Evolutionary conservation across 1,139 yeast genomes (phyloP).

Genomic region (Debaryomyces sp.): DNA sequence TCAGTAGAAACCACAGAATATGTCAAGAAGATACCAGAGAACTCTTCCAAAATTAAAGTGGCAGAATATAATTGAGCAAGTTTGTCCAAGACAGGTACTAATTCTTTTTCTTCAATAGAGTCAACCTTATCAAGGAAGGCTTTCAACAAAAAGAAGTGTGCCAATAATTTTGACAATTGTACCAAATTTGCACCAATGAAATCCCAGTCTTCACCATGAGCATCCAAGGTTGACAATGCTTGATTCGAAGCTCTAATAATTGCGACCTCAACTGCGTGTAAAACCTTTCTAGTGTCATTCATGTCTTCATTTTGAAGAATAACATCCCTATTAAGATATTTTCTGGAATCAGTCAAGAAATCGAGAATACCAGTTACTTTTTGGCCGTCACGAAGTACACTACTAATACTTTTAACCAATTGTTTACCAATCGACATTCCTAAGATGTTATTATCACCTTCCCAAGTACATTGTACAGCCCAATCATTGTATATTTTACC

Average conservation of each 20-base stretch:
- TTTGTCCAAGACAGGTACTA: slow-evolving; percentile 27
- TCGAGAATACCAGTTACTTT: slow-evolving; percentile 44
- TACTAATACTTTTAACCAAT: slow-evolving; percentile 57
- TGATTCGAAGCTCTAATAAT: slow-evolving; percentile 42
- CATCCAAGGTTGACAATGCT: slow-evolving; percentile 33
- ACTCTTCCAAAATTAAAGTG: slow-evolving; percentile 37
- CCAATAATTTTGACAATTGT: slow-evolving; percentile 56
- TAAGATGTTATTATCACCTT: slow-evolving; percentile 89
- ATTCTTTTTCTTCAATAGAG: slow-evolving; percentile 21
- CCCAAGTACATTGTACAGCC: slow-evolving; percentile 98
- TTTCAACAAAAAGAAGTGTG: slow-evolving; percentile 39
- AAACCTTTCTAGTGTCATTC: slow-evolving; percentile 33
- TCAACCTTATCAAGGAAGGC: slow-evolving; percentile 33
- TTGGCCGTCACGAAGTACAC: slow-evolving; percentile 31
- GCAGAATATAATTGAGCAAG: slow-evolving; percentile 34
- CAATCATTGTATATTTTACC: slow-evolving; percentile 89
- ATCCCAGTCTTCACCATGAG: slow-evolving; percentile 39
- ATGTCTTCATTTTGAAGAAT: slow-evolving; percentile 33
- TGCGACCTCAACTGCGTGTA: slow-evolving; percentile 44
- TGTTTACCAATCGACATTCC: slow-evolving; percentile 84
- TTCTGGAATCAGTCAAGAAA: slow-evolving; percentile 43
- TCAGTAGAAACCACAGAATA: slow-evolving; percentile 36
- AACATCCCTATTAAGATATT: slow-evolving; percentile 27
- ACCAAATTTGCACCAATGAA: slow-evolving; percentile 62
- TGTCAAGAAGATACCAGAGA: slow-evolving; percentile 44